Percentiles rank a stretch among this genome's conserved stretches.
Conservation (phyloP, 345 rosid genomes). For the Combretum micranthum region DNA sequence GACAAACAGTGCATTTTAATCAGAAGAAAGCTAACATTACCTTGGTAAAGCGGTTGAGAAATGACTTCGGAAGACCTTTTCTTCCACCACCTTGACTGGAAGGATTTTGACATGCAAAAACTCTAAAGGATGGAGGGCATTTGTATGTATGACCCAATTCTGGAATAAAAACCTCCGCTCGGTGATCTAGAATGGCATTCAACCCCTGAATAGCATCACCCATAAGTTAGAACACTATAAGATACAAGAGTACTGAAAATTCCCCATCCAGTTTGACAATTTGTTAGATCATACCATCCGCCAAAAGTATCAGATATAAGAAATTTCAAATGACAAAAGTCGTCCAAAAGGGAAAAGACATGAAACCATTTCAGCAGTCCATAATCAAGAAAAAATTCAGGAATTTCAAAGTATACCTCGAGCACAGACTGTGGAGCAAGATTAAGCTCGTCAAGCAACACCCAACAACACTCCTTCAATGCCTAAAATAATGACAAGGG, state of each 20-base stretch:
- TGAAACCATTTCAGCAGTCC: too few relatives aligned
- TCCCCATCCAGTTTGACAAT: too few relatives aligned
- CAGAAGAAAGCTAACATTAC: too few relatives aligned
- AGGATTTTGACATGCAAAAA: constrained; percentile 98
- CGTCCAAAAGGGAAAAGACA: too few relatives aligned
- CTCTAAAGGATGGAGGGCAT: constrained; percentile 76
- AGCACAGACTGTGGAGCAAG: constrained; percentile 97
- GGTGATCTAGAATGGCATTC: constrained; percentile 95
- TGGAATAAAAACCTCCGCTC: constrained; percentile 91
- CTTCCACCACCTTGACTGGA: constrained; percentile 96
- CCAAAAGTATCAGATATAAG: too few relatives aligned
- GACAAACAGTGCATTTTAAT: too few relatives aligned
- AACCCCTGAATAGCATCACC: constrained; percentile 38
- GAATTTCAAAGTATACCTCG: constrained; percentile 21
- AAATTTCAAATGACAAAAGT: too few relatives aligned
- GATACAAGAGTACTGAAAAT: too few relatives aligned
- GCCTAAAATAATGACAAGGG: too few relatives aligned
- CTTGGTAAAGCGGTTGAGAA: constrained; percentile 90
- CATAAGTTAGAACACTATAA: too few relatives aligned
- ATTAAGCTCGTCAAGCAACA: constrained; percentile 93
- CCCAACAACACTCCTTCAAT: constrained; percentile 92
- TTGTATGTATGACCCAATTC: constrained; percentile 74
- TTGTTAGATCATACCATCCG: too few relatives aligned
- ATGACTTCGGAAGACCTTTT: constrained; percentile 94
- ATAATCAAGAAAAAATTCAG: too few relatives aligned